Conservation (phyloP, 208 protist species). For the Leishmania arabica region DNA sequence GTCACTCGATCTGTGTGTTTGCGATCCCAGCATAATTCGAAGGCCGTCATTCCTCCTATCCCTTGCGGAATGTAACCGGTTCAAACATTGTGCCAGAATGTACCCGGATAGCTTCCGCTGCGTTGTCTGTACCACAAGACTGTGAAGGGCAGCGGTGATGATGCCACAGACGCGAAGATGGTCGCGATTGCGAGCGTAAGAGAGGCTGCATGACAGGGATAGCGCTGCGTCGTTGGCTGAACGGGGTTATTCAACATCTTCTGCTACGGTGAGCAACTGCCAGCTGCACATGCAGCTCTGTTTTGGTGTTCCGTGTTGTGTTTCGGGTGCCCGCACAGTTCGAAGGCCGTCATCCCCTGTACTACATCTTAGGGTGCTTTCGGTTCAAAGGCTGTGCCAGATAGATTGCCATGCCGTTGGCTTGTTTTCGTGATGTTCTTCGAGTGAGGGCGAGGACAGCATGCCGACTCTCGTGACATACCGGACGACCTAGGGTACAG, state of each 20-base stretch:
- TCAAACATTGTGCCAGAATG: slow-evolving; percentile 30
- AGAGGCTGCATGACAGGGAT: neutral
- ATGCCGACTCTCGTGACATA: neutral
- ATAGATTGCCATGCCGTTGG: neutral
- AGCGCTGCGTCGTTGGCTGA: neutral
- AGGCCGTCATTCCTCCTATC: slow-evolving; percentile 22
- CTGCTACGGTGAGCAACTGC: neutral
- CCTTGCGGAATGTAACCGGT: slow-evolving; percentile 15
- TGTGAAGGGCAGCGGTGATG: neutral
- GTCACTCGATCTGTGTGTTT: neutral
- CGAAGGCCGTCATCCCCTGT: slow-evolving; percentile 29
- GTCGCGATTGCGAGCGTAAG: neutral
- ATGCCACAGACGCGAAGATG: neutral
- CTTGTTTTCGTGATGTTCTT: neutral
- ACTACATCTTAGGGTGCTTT: slow-evolving; percentile 6
- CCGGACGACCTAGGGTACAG: neutral
- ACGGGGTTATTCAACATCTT: neutral
- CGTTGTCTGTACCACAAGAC: neutral
- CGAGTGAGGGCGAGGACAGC: neutral
- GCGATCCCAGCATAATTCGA: slow-evolving; percentile 19
- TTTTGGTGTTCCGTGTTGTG: neutral
- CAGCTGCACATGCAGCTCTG: neutral
- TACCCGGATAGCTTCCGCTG: neutral
- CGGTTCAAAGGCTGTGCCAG: slow-evolving; percentile 40
- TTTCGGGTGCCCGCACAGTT: slow-evolving; percentile 18